Conservation (phyloP, 306 rosid species). For the Pterocarpus santalinus region DNA sequence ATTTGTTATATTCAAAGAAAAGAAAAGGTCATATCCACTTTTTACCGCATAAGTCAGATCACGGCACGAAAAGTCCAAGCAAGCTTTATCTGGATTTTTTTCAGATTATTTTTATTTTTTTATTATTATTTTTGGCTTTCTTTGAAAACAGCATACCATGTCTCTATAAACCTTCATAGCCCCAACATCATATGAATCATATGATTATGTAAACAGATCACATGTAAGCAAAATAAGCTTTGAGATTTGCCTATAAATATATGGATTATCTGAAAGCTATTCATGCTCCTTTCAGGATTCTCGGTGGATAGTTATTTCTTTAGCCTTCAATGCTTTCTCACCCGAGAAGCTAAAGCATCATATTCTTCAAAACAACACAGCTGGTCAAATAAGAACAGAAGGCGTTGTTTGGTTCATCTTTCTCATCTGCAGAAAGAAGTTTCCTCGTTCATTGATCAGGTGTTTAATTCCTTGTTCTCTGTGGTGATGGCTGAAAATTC, state of each 20-base stretch:
- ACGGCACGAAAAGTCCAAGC: not conserved
- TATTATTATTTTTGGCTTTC: not conserved
- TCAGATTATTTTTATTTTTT: not conserved
- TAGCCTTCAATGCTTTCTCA: not conserved
- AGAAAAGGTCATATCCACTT: too few species aligned
- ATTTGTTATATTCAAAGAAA: too few species aligned
- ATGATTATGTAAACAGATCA: not conserved
- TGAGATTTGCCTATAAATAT: not conserved
- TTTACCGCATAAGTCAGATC: not conserved
- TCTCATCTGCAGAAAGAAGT: not conserved
- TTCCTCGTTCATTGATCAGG: too few species aligned
- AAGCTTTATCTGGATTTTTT: not conserved
- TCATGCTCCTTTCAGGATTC: not conserved
- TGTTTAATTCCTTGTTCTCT: not conserved
- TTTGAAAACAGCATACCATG: not conserved
- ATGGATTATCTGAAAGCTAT: not conserved
- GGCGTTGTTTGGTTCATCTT: not conserved
- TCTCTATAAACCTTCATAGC: not conserved
- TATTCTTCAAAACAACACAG: not conserved
- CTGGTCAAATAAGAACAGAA: not conserved
- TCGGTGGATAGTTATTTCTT: not conserved
- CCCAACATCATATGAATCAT: not conserved
- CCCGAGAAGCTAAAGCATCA: not conserved
- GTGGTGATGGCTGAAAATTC: constrained; percentile 62
- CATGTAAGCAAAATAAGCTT: not conserved